Evolutionary conservation across 257 asterid species (phyloP), one percentile per base, ranked within the genome.

Genomic region (Solanum chaucha): DNA sequence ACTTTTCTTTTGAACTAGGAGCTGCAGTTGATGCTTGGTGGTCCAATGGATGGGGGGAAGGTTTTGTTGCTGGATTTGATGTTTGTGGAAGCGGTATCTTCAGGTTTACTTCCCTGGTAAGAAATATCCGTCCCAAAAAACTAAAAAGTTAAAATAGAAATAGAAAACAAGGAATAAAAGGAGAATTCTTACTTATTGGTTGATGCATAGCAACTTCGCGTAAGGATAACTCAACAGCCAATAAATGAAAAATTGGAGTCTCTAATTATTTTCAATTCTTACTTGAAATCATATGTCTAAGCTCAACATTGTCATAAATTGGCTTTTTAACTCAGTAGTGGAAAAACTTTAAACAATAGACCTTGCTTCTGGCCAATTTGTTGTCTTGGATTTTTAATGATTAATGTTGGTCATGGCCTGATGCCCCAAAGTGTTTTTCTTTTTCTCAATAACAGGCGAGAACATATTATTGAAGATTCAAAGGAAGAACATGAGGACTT

Each of bases 401-500:
- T 38, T 32, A 12, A 15, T 59, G 10, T 61, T 14, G 67, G n/a
- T 32, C 74, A 75, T 78, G 4, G 10, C 28, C 12, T 84, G 81
- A 72, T 34, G n/a, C 44, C 80, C 32, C 65, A 58, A 32, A 46
- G 26, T 6, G 3, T 44, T 46, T 34, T 55, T 36, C 40, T 83
- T 7, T 61, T 24, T 58, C 34, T 28, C 12, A n/a, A 35, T 46
- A 61, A 38, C 72, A 94, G 95, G 94, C 10, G 95, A 93, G 86
- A 88, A 89, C 89, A 88, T 65, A 88, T 87, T 87, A 26, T 55
- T 86, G 92, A 73, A 80, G 2, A 24, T 92, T 26, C 92, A 83
- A 82, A 92, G 87, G 90, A 90, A 88, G 65, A 84, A 91, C 14
- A 14, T 90, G 3, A 89, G 97, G 80, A 75, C 41, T 20, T 95